Evolutionary conservation across 495 filamentous ascomycete species (phyloP), one percentile per base, ranked within the genome.

Genomic region (Penicillium chermesinum): DNA sequence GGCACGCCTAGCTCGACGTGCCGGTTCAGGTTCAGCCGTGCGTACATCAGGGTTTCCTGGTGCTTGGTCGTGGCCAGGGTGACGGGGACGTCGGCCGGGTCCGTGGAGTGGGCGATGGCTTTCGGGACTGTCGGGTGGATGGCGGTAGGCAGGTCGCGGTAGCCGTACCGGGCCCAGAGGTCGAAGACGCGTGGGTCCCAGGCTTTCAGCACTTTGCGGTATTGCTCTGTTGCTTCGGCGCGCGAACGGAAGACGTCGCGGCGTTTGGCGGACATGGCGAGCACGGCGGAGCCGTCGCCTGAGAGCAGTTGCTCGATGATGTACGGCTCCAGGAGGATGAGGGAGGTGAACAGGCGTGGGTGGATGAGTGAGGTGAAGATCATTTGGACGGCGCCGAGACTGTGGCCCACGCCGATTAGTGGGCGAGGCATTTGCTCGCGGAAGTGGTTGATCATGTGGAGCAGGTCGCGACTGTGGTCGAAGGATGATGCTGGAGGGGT

Each of bases 351-450:
- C 6, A 97, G 80, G 3, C 90, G 82, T 9, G 93, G 90, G 69
- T 95, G 88, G 12, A 38, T 32, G n/a, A 45, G 38, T n/a, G 51
- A 46, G 36, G 45, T 14, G 32, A 47, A 36, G n/a, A 39, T 22
- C 70, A 79, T 76, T 44, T 86, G 78, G 58, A 77, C 78, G 48
- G 78, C 91, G 53, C 93, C 93, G 76, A 89, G 86, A 61, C 86
- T 91, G 67, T 97, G 93, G 18, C 93, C 93, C 2, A 98, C 62
- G 17, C 91, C 93, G 43, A 96, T 69, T 14, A 96, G 66, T 2
- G 93, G 91, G 10, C 87, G 85, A 5, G 86, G 82, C 87, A 97
- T 94, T 46, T 87, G 66, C 3, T 74, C 66, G 30, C 89, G 87
- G 67, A 95, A 90, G 37, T 78, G 70, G 66, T 96, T 96, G 67